These are phyloP conservation scores for Lumnitzera racemosa DNA, from an alignment of 345 rosid genomes.

Conservation along the genomic window DNA sequence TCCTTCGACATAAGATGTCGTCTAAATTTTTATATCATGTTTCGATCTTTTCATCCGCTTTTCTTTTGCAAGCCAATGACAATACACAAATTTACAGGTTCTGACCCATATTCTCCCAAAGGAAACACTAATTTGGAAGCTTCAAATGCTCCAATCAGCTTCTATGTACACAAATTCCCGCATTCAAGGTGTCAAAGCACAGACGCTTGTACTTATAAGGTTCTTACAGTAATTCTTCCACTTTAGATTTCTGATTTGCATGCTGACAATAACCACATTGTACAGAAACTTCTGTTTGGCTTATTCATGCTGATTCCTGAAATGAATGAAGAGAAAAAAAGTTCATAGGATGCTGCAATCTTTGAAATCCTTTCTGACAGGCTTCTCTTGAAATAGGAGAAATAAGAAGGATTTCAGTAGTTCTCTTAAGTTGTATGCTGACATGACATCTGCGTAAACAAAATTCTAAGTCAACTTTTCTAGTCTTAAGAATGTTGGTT, in stretches of 20 bases:
- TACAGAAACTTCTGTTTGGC: background rate
- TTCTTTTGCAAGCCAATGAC: conserved; percentile 9
- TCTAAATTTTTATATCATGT: too few relatives aligned
- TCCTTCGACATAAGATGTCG: too few relatives aligned
- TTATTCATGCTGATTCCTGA: too few relatives aligned
- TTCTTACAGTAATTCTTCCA: conserved; percentile 7
- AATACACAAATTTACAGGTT: conserved; percentile 35
- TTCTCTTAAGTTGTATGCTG: too few relatives aligned
- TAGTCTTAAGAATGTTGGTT: too few relatives aligned
- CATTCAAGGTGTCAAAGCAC: conserved; percentile 64
- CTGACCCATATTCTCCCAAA: conserved; percentile 49
- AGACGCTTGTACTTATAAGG: conserved; percentile 60
- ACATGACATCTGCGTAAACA: too few relatives aligned
- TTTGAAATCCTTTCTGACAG: too few relatives aligned
- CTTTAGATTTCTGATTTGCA: background rate
- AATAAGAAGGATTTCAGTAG: too few relatives aligned
- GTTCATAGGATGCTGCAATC: too few relatives aligned
- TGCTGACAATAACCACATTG: background rate
- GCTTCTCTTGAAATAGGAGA: too few relatives aligned
- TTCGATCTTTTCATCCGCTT: background rate
- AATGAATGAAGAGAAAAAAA: too few relatives aligned
- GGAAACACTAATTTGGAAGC: conserved; percentile 74
- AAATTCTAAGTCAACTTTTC: too few relatives aligned
- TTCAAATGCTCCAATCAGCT: conserved; percentile 58
- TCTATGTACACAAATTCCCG: conserved; percentile 55